Evolutionary conservation across 2,329 filamentous ascomycete species (phyloP).

Genomic region (Neofusicoccum parvum): DNA sequence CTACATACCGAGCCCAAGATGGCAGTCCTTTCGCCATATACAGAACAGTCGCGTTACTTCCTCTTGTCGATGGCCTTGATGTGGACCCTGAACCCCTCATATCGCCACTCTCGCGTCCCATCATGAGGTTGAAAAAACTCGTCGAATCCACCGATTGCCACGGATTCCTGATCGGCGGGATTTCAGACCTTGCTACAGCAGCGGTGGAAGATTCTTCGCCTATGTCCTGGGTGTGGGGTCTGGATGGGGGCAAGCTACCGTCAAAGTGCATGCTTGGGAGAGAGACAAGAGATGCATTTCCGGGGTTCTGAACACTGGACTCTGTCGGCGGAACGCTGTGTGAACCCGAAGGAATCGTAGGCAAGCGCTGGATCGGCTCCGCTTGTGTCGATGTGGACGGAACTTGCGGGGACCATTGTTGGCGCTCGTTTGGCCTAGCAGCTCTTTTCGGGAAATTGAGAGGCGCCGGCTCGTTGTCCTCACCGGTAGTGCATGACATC

Average conservation of each 20-base stretch:
- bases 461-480: not conserved
- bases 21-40: constrained; percentile 8
- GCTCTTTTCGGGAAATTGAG: constrained; percentile 7
- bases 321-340: not conserved
- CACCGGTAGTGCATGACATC: not conserved
- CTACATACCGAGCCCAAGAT: constrained; percentile 18
- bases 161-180: constrained; percentile 16
- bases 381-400: not conserved
- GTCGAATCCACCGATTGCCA: constrained; percentile 17
- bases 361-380: not conserved
- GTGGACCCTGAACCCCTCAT: not conserved
- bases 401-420: not conserved
- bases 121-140: constrained; percentile 11
- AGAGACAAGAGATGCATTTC: not conserved
- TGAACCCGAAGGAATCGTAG: not conserved
- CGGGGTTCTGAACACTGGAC: not conserved
- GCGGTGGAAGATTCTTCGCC: constrained; percentile 5
- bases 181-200: not conserved
- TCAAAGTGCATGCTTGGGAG: constrained; percentile 11
- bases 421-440: constrained; percentile 1
- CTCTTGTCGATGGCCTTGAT: constrained; percentile 2
- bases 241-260: not conserved
- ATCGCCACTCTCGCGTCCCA: not conserved
- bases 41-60: not conserved
- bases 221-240: not conserved